phyloP scores from a whole-genome alignment of 352 stramenopile species.

The Globisporangium sylvaticum region DNA sequence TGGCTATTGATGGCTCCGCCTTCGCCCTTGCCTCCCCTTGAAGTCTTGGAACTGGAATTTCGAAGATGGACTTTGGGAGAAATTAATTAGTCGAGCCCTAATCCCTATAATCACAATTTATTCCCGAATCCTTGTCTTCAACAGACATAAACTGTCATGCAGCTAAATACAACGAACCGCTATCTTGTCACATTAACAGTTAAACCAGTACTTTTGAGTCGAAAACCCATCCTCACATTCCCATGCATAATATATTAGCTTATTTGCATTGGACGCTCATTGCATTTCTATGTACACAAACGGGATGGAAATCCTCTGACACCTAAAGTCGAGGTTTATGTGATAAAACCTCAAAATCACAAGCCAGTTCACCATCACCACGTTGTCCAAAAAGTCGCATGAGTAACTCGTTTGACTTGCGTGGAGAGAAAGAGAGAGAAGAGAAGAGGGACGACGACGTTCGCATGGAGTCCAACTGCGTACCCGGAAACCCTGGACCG shows the following conservation, averaged over 20 bases:
- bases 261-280: neutral
- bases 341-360: neutral
- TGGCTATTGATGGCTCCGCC: too few species aligned
- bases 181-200: neutral
- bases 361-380: neutral
- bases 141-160: too few species aligned
- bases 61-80: neutral
- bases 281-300: neutral
- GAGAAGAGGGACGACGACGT: neutral
- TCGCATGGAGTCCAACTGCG: neutral
- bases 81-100: slow-evolving; percentile 6
- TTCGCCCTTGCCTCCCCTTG: too few species aligned
- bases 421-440: neutral
- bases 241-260: neutral
- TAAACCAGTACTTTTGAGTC: neutral
- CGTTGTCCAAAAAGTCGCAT: neutral
- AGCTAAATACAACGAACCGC: neutral
- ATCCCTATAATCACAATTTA: neutral
- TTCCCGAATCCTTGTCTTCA: neutral
- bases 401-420: neutral
- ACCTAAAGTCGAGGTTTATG: neutral
- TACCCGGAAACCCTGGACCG: neutral
- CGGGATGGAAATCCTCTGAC: neutral
- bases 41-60: neutral
- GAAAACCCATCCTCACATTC: neutral